phyloP scores from a whole-genome alignment of 371 early-diverging fungal genomes.

The Parasitella parasitica region DNA sequence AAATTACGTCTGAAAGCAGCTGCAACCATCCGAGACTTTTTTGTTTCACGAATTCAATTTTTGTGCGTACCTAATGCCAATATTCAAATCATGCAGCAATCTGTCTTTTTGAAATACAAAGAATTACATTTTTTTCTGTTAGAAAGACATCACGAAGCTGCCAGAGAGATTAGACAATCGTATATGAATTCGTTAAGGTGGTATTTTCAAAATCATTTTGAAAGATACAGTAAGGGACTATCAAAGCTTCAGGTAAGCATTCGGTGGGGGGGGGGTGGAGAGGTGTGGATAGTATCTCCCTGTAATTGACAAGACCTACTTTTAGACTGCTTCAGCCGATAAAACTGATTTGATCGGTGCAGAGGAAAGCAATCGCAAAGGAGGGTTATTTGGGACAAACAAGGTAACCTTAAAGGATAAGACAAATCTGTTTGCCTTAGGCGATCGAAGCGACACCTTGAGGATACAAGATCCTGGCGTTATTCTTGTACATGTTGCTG shows the following conservation, averaged over 20 bases:
- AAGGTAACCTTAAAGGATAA: slow-evolving; percentile 65
- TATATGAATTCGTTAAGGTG: slow-evolving; percentile 82
- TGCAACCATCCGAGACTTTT: slow-evolving; percentile 82
- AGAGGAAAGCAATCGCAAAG: slow-evolving; percentile 74
- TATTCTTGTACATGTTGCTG: slow-evolving; percentile 80
- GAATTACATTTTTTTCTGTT: slow-evolving; percentile 84
- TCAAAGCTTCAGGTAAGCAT: slow-evolving; percentile 66
- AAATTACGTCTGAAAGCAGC: slow-evolving; percentile 79
- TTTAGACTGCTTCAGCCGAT: slow-evolving; percentile 73
- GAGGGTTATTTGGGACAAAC: slow-evolving; percentile 61
- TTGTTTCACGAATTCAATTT: slow-evolving; percentile 79
- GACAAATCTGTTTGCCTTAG: slow-evolving; percentile 74
- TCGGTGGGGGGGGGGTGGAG: too few relatives aligned
- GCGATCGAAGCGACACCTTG: slow-evolving; percentile 70
- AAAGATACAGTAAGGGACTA: slow-evolving; percentile 77
- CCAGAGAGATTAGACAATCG: slow-evolving; percentile 78
- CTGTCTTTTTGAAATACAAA: slow-evolving; percentile 84
- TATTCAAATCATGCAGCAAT: slow-evolving; percentile 88
- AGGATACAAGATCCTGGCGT: slow-evolving; percentile 74
- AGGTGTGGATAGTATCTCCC: too few relatives aligned
- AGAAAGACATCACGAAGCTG: slow-evolving; percentile 87
- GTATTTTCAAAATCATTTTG: slow-evolving; percentile 89
- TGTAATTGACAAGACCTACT: too few relatives aligned
- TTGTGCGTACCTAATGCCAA: slow-evolving; percentile 88
- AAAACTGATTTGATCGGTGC: slow-evolving; percentile 79